phyloP scores from a whole-genome alignment of 352 stramenopile genomes.

The Thraustotheca clavata region DNA sequence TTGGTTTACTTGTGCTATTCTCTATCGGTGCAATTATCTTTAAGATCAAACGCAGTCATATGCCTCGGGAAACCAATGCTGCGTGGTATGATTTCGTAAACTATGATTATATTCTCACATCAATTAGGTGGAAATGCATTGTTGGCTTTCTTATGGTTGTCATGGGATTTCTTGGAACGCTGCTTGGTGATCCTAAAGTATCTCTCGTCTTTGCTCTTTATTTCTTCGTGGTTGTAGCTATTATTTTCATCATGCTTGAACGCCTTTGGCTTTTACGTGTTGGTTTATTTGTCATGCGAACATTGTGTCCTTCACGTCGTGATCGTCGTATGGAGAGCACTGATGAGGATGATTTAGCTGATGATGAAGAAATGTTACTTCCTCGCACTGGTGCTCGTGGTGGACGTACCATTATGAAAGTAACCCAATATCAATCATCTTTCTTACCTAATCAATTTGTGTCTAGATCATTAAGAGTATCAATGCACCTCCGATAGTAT shows the following conservation, averaged over 20 bases:
- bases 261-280: constrained; percentile 46
- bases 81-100: constrained; percentile 34
- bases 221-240: constrained; percentile 36
- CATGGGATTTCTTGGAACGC: constrained; percentile 44
- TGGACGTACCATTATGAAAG: constrained; percentile 32
- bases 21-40: constrained; percentile 73
- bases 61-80: constrained; percentile 56
- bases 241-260: constrained; percentile 57
- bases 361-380: constrained; percentile 12
- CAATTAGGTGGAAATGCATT: constrained; percentile 21
- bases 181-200: constrained; percentile 34
- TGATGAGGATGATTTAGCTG: neutral
- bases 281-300: constrained; percentile 38
- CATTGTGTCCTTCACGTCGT: constrained; percentile 29
- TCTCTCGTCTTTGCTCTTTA: constrained; percentile 53
- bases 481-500: constrained; percentile 81
- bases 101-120: too few species aligned
- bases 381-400: constrained; percentile 44
- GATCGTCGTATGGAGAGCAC: constrained; percentile 1
- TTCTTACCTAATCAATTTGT: neutral
- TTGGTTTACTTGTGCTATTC: constrained; percentile 80
- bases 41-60: constrained; percentile 76
- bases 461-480: constrained; percentile 33
- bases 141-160: constrained; percentile 45
- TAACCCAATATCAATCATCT: neutral